A percentile compares a stretch with the other conserved stretches of the same genome.
These are phyloP conservation scores for Phialophora tarda DNA, from an alignment of 2,329 filamentous ascomycete species.

Conservation along the genomic window DNA sequence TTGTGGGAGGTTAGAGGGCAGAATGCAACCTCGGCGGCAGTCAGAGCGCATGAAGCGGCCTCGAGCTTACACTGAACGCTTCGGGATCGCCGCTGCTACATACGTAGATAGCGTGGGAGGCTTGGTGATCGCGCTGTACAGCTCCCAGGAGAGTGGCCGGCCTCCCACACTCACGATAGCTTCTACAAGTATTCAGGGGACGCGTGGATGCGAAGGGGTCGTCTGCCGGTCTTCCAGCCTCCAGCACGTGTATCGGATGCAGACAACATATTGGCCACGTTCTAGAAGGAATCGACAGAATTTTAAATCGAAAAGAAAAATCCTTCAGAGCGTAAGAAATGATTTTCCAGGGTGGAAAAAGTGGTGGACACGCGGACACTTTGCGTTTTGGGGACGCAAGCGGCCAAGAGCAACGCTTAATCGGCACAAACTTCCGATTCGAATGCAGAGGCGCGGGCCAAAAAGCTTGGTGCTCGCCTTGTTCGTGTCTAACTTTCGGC, in stretches of 20 bases:
- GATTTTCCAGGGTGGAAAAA: not conserved
- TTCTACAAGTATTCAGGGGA: not conserved
- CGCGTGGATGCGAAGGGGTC: not conserved
- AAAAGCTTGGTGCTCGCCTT: slow-evolving; percentile 29
- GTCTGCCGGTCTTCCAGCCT: not conserved
- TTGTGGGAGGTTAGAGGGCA: slow-evolving; percentile 6
- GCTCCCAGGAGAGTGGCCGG: slow-evolving; percentile 16
- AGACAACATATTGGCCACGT: slow-evolving; percentile 4
- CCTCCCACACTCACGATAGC: not conserved
- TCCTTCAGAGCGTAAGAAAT: not conserved
- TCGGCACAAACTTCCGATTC: slow-evolving; percentile 17
- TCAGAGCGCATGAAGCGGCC: not conserved
- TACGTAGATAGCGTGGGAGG: not conserved
- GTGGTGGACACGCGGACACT: slow-evolving; percentile 13
- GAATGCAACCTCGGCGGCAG: slow-evolving; percentile 5
- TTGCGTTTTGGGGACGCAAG: not conserved
- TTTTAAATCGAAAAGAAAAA: not conserved
- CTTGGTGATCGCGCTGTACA: not conserved
- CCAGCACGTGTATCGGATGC: slow-evolving; percentile 3
- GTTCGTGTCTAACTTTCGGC: slow-evolving; percentile 6
- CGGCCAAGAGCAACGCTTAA: slow-evolving; percentile 7
- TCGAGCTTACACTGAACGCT: not conserved
- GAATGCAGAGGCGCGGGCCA: not conserved
- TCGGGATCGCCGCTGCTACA: slow-evolving; percentile 18
- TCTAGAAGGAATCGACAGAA: slow-evolving; percentile 6